Evolutionary conservation across 805 yeast species (phyloP).

Genomic region (Hanseniaspora meyeri): DNA sequence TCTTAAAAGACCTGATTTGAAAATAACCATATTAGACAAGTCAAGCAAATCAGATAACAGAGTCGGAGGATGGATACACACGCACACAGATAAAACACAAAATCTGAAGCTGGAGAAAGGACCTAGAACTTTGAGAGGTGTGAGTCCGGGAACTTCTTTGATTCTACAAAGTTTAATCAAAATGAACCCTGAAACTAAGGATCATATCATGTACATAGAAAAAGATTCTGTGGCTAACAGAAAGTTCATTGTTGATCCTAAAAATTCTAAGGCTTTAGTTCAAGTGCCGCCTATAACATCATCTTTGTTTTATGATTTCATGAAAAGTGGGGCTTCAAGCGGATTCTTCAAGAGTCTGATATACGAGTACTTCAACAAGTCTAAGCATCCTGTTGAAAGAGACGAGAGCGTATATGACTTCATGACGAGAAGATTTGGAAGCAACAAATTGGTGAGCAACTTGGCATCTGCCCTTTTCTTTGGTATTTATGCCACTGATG

Average conservation of each 20-base stretch:
- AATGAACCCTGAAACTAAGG: slow-evolving; percentile 32
- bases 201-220: slow-evolving; percentile 48
- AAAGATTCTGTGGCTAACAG: slow-evolving; percentile 51
- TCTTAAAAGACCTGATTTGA: slow-evolving; percentile 64
- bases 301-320: slow-evolving; percentile 27
- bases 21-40: slow-evolving; percentile 51
- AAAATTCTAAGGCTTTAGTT: slow-evolving; percentile 32
- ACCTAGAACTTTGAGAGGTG: slow-evolving; percentile 80
- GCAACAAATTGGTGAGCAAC: slow-evolving; percentile 34
- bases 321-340: slow-evolving; percentile 33
- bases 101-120: slow-evolving; percentile 57
- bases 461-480: slow-evolving; percentile 71
- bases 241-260: slow-evolving; percentile 47
- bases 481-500: slow-evolving; percentile 88
- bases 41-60: slow-evolving; percentile 22
- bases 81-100: slow-evolving; percentile 29
- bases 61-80: slow-evolving; percentile 72
- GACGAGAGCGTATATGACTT: slow-evolving; percentile 57
- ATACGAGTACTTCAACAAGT: slow-evolving; percentile 38
- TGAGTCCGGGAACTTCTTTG: slow-evolving; percentile 62
- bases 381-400: slow-evolving; percentile 14
- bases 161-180: slow-evolving; percentile 44
- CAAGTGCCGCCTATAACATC: slow-evolving; percentile 40
- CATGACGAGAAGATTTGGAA: slow-evolving; percentile 58
- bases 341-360: slow-evolving; percentile 36